Base-by-base conservation (phyloP, 352 stramenopile genomes). In the Phytophthora nicotianae region DNA sequence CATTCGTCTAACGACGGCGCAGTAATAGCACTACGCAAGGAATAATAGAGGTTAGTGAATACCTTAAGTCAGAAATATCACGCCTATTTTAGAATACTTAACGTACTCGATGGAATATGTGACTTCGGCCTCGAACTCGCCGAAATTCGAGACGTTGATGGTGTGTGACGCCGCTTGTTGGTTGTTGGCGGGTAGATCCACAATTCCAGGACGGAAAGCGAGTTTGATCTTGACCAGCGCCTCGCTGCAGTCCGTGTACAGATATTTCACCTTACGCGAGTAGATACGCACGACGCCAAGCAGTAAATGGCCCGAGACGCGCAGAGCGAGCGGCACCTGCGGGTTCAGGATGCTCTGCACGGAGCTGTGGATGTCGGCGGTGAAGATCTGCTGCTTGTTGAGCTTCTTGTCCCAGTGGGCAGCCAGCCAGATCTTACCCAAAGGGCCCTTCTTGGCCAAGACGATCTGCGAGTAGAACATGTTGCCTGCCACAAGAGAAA, bases 391-490 rank as follows among this genome's bases (percentile, higher is more conserved):
- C 38, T 97, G 88, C 71, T 99, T 98, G 64, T 89, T 98, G 24
- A 99, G 83, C 81, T 99, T 99, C 84, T 99, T 99, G 83, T 99
- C 98, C 93, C 94, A 99, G 76, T 99, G 97, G 24, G 98, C 98
- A 14, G 98, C 98, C 24, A 99, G 86, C 95, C 98, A 99, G 52
- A 99, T 98, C 79, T 99, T 99, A 48, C 97, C 97, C 37, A 99
- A 78, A 21, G 97, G 97, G 1, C 97, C 98, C 72, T 99, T 99
- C 86, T 99, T 99, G 50, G 97, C 96, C 23, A 99, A 82, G 70
- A 99, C 98, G 57, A 98, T 96, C 93, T 99, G 95, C 42, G 97
- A 99, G 85, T 99, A 99, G 73, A 99, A 99, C 97, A 99, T 99
- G 27, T 4, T 40, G 24, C 4, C 2, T 9, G 17, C 26, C 6